Conservation (phyloP, 805 yeast species). For the Lachancea sp. region DNA sequence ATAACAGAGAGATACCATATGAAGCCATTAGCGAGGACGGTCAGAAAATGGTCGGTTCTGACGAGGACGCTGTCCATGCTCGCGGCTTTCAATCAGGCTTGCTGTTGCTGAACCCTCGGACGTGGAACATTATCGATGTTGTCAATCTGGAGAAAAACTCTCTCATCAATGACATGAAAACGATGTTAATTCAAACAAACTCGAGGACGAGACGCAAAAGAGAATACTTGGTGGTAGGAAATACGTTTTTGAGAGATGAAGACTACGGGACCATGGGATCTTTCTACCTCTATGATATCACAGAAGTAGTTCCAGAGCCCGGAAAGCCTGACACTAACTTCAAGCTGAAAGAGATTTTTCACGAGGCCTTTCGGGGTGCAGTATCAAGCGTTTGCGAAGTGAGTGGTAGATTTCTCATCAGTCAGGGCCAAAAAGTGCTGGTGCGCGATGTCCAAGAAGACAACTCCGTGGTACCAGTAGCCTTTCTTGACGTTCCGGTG, state of each 20-base stretch:
- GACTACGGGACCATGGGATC: conserved; percentile 76
- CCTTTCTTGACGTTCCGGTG: conserved; percentile 81
- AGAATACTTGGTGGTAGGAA: conserved; percentile 73
- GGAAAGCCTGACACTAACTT: conserved; percentile 77
- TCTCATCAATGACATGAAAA: conserved; percentile 36
- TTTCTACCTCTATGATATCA: conserved; percentile 65
- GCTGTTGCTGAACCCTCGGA: conserved; percentile 61
- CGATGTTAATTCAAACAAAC: conserved; percentile 34
- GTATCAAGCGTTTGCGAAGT: conserved; percentile 71
- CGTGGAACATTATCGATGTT: conserved; percentile 72
- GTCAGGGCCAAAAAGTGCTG: conserved; percentile 77
- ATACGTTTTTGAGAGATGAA: conserved; percentile 69
- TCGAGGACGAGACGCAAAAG: conserved; percentile 40
- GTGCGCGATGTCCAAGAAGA: conserved; percentile 82
- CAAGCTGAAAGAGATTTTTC: conserved; percentile 63
- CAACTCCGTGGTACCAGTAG: conserved; percentile 84
- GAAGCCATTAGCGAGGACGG: conserved; percentile 71
- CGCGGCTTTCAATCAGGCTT: conserved; percentile 52
- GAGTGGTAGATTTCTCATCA: conserved; percentile 73
- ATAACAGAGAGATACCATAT: conserved; percentile 53
- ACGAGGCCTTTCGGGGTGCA: conserved; percentile 78
- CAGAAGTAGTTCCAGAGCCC: conserved; percentile 84
- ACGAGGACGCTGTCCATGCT: conserved; percentile 44
- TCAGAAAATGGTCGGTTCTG: conserved; percentile 51
- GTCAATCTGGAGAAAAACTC: conserved; percentile 63